These are phyloP conservation scores for Diaporthe vaccinii DNA, from an alignment of 2,329 filamentous ascomycete species.

Conservation along the genomic window DNA sequence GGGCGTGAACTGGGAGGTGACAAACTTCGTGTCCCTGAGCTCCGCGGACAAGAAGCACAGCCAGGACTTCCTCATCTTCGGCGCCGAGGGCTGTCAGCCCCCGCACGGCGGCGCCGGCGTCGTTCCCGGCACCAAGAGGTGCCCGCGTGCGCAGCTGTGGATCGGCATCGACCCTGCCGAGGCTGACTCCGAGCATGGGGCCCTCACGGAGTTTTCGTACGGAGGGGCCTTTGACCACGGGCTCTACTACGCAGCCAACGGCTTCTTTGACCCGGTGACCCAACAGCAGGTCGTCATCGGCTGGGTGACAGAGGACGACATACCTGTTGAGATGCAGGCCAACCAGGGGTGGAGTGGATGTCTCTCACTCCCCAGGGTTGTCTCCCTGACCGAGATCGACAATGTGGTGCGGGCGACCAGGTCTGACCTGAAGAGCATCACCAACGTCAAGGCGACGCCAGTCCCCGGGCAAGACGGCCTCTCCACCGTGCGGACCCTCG, in stretches of 20 bases:
- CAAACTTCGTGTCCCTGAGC: conserved; percentile 58
- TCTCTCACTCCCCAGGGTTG: conserved; percentile 59
- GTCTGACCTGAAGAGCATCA: conserved; percentile 55
- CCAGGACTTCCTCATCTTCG: conserved; percentile 59
- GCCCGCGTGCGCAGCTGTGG: conserved; percentile 53
- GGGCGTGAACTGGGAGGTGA: conserved; percentile 66
- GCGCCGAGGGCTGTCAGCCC: conserved; percentile 56
- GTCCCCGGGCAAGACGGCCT: conserved; percentile 35
- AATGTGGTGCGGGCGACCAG: conserved; percentile 53
- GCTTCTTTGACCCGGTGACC: conserved; percentile 60
- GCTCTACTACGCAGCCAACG: conserved; percentile 62
- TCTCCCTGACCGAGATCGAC: conserved; percentile 55
- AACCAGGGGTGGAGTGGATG: conserved; percentile 64
- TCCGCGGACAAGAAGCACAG: conserved; percentile 46
- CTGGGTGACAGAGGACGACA: conserved; percentile 65
- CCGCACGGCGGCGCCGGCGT: conserved; percentile 39
- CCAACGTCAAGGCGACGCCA: conserved; percentile 52
- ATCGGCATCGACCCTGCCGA: conserved; percentile 52
- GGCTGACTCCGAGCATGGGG: neutral
- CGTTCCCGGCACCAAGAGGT: conserved; percentile 33
- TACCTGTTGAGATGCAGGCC: conserved; percentile 57
- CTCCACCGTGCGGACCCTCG: conserved; percentile 58
- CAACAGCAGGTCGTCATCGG: conserved; percentile 59
- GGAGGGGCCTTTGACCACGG: conserved; percentile 63
- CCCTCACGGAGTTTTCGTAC: conserved; percentile 33